phyloP scores from a whole-genome alignment of 495 filamentous ascomycete genomes.

The Aspergillus hancockii region DNA sequence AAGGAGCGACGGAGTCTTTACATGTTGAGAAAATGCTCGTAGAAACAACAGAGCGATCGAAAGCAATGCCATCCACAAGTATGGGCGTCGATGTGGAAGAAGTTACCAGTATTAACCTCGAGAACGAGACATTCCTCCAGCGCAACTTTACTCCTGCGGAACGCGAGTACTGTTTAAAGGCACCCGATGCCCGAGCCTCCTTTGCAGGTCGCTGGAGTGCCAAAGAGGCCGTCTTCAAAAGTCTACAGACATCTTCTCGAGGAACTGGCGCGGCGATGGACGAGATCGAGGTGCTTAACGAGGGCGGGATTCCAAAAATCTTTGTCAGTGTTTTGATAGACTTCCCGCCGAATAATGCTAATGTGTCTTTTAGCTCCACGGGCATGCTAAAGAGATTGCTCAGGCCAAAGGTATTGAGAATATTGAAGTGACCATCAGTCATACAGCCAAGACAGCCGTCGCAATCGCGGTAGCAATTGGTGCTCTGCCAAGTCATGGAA shows the following conservation, averaged over 20 bases:
- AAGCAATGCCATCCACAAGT: slow-evolving; percentile 37
- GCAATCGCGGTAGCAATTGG: slow-evolving; percentile 20
- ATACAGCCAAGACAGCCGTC: slow-evolving; percentile 18
- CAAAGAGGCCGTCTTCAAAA: slow-evolving; percentile 99
- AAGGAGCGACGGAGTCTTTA: neutral
- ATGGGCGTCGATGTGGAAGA: slow-evolving; percentile 91
- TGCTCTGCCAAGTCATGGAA: neutral
- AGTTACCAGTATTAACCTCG: slow-evolving; percentile 78
- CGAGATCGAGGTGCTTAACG: slow-evolving; percentile 87
- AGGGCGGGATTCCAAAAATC: slow-evolving; percentile 31
- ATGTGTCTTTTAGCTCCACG: slow-evolving; percentile 18
- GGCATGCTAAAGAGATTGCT: slow-evolving; percentile 18
- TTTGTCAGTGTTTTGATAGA: slow-evolving; percentile 11
- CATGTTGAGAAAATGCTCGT: slow-evolving; percentile 16
- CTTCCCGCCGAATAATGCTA: neutral
- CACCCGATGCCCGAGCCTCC: slow-evolving; percentile 72
- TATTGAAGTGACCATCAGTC: slow-evolving; percentile 25
- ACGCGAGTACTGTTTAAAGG: slow-evolving; percentile 79
- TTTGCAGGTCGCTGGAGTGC: slow-evolving; percentile 95
- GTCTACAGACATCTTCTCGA: slow-evolving; percentile 59
- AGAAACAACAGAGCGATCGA: neutral
- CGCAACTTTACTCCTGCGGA: slow-evolving; percentile 89
- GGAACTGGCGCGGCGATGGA: slow-evolving; percentile 85
- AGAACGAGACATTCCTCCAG: slow-evolving; percentile 87
- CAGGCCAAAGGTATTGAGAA: slow-evolving; percentile 13